Base-by-base conservation (phyloP, 257 asterid genomes). In the Linderniella brevidens region DNA sequence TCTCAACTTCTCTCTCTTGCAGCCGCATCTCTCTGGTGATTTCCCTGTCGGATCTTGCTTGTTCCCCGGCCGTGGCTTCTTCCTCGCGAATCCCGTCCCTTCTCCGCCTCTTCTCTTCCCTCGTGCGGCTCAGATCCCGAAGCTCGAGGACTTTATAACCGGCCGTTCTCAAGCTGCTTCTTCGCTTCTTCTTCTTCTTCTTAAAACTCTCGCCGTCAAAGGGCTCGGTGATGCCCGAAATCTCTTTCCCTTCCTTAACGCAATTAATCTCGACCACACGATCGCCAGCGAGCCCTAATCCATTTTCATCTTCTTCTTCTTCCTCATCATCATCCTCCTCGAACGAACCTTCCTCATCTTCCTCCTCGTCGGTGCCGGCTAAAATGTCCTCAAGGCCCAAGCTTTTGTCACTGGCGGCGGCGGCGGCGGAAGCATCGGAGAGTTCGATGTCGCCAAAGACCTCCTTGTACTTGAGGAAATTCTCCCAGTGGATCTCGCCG, bases 401-500 rank as follows among this genome's bases (percentile, higher is more conserved):
- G 54, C 60, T 51, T 4, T 65, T 64, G 53, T 68, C 83, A 3
- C 61, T 73, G 50, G 69, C 82, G 54, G 67, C 67, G 13, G 52
- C 69, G 49, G 61, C 60, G 8, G 37, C 54, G 47, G 19, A 39
- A 44, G 16, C 51, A 19, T 78, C 83, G 1, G 70, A 64, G 10
- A 84, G 49, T 57, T 80, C 92, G 3, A 84, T 76, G 62, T 88
- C 98, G 25, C 98, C 98, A 45, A 88, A 88, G 7, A 88, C 96
- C 40, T 88, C 69, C 64, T 76, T 88, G 57, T 88, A 88, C 71
- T 58, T 78, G 49, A 84, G 50, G 67, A 88, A 88, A 58, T 84
- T 84, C 62, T 80, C 96, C 98, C 94, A 88, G 19, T 88, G 96
- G 40, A 78, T 80, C 16, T 80, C 78, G 1, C 96, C 98, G 44